Evolutionary conservation across 2,329 filamentous ascomycete species (phyloP), one percentile per base, ranked within the genome.

Genomic region (Cercospora canescens): DNA sequence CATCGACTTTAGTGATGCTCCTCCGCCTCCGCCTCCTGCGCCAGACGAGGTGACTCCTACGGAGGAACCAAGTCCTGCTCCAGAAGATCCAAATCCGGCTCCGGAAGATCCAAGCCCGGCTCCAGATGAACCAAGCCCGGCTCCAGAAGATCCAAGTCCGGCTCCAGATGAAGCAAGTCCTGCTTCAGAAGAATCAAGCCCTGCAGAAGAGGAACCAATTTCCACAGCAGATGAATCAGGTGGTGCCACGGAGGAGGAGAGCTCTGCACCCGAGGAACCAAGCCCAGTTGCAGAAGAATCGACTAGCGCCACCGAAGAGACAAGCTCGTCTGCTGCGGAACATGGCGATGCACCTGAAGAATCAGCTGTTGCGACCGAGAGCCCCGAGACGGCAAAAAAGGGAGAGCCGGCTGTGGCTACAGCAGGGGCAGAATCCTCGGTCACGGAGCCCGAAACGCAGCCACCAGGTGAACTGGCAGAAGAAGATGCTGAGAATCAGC

Each of bases 1-100:
- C 12, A 70, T 70, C 41, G 66, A 62, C 28, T 63, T 65, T 18
- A 60, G 55, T 12, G 66, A 68, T 45, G 28, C 39, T 37, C 50
- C 63, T 35, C 55, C 63, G 41, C n/a, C 58, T 30, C 32, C 48
- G 28, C 58, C 60, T 39, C 59, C 61, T 30, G 39, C 52, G 16
- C 18, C 54, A 34, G 61, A 60, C 7, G 58, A 62, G 32, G 39
- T 34, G 12, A 9, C 26, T 34, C 2, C 56, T 6, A 39, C 21
- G 28, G 48, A 52, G 3, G 48, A 26, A 9, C 12, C 21, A n/a
- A 41, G 16, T 7, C 24, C 12, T 28, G 45, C 45, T 28, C 6
- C 24, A 1, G 24, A 50, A 50, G 12, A 28, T 14, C 24, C 45
- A 50, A 14, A 14, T 21, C n/a, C 39, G 12, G 45, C 45, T 14